These are phyloP conservation scores for Vitis hybrid DNA, from an alignment of 177 flowering plant species.

Conservation along the genomic window DNA sequence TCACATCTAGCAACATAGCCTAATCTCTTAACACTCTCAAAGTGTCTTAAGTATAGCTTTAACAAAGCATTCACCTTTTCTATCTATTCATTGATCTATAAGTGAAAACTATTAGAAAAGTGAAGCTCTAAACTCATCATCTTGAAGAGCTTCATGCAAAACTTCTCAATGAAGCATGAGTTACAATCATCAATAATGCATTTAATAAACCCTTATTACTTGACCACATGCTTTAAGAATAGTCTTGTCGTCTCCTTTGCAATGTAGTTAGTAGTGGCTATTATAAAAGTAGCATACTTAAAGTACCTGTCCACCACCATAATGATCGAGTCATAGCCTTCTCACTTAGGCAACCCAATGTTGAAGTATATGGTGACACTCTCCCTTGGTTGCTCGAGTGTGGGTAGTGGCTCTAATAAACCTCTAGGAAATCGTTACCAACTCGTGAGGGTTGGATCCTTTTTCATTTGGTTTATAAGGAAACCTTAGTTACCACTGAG, in stretches of 20 bases:
- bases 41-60: conserved; percentile 12
- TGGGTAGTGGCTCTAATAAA: conserved; percentile 12
- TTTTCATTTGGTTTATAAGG: conserved; percentile 16
- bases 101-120: conserved; percentile 17
- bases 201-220: conserved; percentile 14
- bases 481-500: too few relatives aligned
- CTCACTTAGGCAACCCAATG: background rate
- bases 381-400: conserved; percentile 7
- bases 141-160: conserved; percentile 9
- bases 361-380: background rate
- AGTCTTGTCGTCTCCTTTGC: conserved; percentile 1
- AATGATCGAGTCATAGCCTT: background rate
- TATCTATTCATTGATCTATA: conserved; percentile 12
- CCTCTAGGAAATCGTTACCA: background rate
- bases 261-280: background rate
- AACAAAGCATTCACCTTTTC: conserved; percentile 9
- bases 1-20: conserved; percentile 1
- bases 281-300: conserved; percentile 10
- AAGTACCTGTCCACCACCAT: conserved; percentile 16
- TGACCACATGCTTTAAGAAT: conserved; percentile 8
- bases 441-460: too few relatives aligned
- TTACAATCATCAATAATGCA: conserved; percentile 9
- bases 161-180: conserved; percentile 7
- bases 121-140: background rate
- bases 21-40: conserved; percentile 1